phyloP scores from a whole-genome alignment of 768 basidiomycete genomes.

The Boletus edulis region DNA sequence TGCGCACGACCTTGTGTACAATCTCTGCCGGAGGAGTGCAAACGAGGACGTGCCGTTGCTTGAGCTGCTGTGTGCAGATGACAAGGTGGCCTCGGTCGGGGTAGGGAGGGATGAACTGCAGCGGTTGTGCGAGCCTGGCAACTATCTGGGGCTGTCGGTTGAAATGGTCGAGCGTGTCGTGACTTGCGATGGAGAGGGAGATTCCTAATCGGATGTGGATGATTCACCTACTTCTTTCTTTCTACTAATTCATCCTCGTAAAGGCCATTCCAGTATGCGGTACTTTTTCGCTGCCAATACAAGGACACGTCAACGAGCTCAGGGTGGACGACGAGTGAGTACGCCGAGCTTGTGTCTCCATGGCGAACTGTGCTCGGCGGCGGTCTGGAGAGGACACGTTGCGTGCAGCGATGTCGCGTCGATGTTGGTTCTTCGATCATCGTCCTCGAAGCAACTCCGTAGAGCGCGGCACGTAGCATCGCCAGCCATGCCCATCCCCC shows the following conservation, averaged over 20 bases:
- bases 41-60: conserved; percentile 30
- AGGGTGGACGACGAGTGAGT: background rate
- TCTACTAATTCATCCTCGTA: background rate
- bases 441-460: conserved; percentile 32
- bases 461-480: conserved; percentile 27
- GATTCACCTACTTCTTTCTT: conserved; percentile 9
- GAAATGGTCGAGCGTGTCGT: conserved; percentile 26
- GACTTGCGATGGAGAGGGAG: background rate
- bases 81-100: conserved; percentile 23
- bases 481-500: conserved; percentile 11
- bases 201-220: conserved; percentile 4
- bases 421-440: conserved; percentile 26
- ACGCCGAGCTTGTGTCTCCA: background rate
- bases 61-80: conserved; percentile 32
- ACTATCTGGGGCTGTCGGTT: conserved; percentile 38
- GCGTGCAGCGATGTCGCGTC: conserved; percentile 2
- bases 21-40: conserved; percentile 34
- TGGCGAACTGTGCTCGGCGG: background rate
- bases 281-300: background rate
- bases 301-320: background rate
- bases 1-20: conserved; percentile 45
- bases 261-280: background rate
- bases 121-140: conserved; percentile 36
- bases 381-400: background rate
- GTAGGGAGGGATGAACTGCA: conserved; percentile 28